Percentiles rank a stretch among this genome's conserved stretches.
Conservation (phyloP, 805 yeast genomes). For the Saccharomycopsis fibuligera region DNA sequence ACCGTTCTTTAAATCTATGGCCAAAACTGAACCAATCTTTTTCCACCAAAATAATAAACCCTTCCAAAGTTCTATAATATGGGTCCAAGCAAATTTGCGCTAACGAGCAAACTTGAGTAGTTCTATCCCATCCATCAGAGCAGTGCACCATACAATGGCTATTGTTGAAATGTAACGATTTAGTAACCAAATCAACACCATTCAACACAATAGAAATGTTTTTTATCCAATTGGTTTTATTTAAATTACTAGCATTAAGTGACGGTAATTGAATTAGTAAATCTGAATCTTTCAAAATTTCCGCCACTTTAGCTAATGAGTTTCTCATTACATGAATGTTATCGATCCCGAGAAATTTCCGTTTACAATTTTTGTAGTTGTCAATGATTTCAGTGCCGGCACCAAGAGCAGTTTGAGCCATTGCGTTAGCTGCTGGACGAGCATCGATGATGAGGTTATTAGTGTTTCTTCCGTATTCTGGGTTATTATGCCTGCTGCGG, state of each 20-base stretch:
- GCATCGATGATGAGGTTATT: constrained; percentile 81
- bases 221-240: constrained; percentile 73
- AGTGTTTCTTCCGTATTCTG: constrained; percentile 30
- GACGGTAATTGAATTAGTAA: constrained; percentile 40
- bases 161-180: constrained; percentile 75
- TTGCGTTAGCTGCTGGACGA: constrained; percentile 87
- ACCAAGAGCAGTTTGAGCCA: constrained; percentile 94
- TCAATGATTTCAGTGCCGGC: constrained; percentile 97
- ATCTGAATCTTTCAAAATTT: constrained; percentile 64
- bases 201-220: constrained; percentile 61
- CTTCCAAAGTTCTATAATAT: constrained; percentile 77
- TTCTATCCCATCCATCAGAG: constrained; percentile 98
- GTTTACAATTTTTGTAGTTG: constrained; percentile 59
- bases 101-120: constrained; percentile 81
- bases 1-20: constrained; percentile 77
- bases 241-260: constrained; percentile 45
- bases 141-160: constrained; percentile 87
- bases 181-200: constrained; percentile 70
- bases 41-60: constrained; percentile 79
- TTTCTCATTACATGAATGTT: constrained; percentile 95
- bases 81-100: constrained; percentile 88
- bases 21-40: constrained; percentile 97
- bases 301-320: constrained; percentile 56
- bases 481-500: constrained; percentile 9
- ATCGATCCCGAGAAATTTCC: constrained; percentile 83